Evolutionary conservation across 164 flowering plant genomes (phyloP), one percentile per base, ranked within the genome.

Genomic region (Umbellularia californica): DNA sequence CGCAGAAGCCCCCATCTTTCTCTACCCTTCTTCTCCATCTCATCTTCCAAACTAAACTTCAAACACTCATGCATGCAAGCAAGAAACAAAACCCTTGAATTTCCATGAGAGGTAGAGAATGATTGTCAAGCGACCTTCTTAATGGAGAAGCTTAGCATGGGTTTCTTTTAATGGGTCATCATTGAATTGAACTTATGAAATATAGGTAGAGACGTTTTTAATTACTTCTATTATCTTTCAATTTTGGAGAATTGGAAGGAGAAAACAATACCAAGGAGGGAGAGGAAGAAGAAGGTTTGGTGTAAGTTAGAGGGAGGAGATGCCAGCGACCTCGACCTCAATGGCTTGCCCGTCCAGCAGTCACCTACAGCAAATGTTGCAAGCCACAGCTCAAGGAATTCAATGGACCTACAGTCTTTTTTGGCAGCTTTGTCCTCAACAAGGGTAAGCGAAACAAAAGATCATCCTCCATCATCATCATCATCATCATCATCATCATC

Each of bases 391-490:
- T 71, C 96, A 93, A 79, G 76, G 92, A 0, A 88, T 90, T 73
- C 88, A 88, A 24, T 92, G 98, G 97, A 92, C 98, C 23, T 93
- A 93, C 78, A 87, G 93, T 79, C 86, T 95, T 82, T 93, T 89
- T 78, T 92, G 98, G 99, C 89, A 90, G 80, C 25, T 92, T 13
- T 88, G 90, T 75, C 95, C 96, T 0, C 92, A 90, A 77, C 93
- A 93, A 89, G 92, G 97, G 99, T 95, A 84, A 67, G 73, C 50
- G 2, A 51, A 50, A 3, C 23, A n/a, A 51, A 19, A 1, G 60
- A 55, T 55, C 2, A 55, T 55, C 47, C 47, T 41, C 47, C 47
- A 35, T 33, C 5, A 33, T 33, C 35, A 3, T 0, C 0, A 0
- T 24, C 25, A 24, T 35, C 47, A 35, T 35, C 41, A 35, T 5